Evolutionary conservation across 2,329 filamentous ascomycete species (phyloP).

Genomic region (Mycosphaerella sp.): DNA sequence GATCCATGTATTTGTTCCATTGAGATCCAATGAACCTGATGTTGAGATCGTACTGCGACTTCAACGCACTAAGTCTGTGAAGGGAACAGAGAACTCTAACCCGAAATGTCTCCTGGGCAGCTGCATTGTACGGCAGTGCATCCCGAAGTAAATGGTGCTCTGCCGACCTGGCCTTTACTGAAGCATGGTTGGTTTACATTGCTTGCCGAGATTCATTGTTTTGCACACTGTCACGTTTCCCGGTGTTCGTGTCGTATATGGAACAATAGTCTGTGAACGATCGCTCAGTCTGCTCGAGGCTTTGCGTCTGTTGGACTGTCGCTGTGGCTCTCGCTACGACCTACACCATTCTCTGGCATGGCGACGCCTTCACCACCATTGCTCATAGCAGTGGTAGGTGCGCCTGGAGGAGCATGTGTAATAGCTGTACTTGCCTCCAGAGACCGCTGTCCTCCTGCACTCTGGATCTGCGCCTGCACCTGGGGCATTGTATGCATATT

Average conservation of each 20-base stretch:
- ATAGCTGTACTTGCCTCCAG: too few species aligned
- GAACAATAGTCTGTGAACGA: background rate
- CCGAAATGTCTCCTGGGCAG: too few species aligned
- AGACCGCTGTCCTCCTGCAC: too few species aligned
- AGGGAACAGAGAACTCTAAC: too few species aligned
- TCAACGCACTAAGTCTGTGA: too few species aligned
- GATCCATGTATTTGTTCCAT: too few species aligned
- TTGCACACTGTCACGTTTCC: background rate
- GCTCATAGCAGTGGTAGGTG: background rate
- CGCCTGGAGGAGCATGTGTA: background rate
- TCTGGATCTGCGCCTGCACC: background rate
- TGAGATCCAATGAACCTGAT: too few species aligned
- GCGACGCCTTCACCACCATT: background rate
- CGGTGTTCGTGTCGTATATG: background rate
- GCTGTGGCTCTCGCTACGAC: background rate
- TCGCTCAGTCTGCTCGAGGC: background rate
- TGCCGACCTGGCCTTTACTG: too few species aligned
- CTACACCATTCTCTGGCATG: background rate
- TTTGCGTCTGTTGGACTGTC: background rate
- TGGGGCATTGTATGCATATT: background rate
- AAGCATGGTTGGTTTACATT: too few species aligned
- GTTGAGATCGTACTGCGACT: too few species aligned
- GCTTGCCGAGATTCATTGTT: background rate
- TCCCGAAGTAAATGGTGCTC: too few species aligned
- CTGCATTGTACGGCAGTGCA: too few species aligned